A percentile compares a stretch with the other conserved stretches of the same genome.
Evolutionary conservation across 768 basidiomycete genomes (phyloP).

Genomic region (Lenzites betulinus): DNA sequence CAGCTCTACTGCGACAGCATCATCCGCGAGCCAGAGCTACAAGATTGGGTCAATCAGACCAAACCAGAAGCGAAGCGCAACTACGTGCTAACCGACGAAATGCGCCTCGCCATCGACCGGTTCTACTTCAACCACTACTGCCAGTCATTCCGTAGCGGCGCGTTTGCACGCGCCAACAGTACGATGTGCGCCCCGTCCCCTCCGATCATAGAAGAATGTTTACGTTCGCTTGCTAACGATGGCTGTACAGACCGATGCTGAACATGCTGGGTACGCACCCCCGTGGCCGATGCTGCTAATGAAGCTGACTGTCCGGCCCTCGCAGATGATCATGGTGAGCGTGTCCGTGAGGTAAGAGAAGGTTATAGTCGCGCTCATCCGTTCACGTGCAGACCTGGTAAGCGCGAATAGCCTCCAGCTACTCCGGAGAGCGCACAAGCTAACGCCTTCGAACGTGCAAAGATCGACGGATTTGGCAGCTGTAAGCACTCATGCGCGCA

Average conservation of each 20-base stretch:
- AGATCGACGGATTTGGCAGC: slow-evolving; percentile 86
- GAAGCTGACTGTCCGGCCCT: slow-evolving; percentile 7
- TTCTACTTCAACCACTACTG: slow-evolving; percentile 94
- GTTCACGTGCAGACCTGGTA: slow-evolving; percentile 42
- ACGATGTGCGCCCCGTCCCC: slow-evolving; percentile 64
- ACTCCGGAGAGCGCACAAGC: background rate
- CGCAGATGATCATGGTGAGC: slow-evolving; percentile 81
- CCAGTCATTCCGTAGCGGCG: slow-evolving; percentile 79
- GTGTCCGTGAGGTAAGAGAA: slow-evolving; percentile 4
- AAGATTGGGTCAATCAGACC: slow-evolving; percentile 74
- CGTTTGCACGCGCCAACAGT: slow-evolving; percentile 88
- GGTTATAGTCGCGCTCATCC: background rate
- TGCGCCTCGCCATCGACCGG: slow-evolving; percentile 75
- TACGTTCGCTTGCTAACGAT: slow-evolving; percentile 34
- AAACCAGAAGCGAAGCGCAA: slow-evolving; percentile 60
- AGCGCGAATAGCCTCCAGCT: slow-evolving; percentile 18
- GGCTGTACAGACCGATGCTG: slow-evolving; percentile 73
- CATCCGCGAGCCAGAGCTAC: slow-evolving; percentile 85
- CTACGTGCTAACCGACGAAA: slow-evolving; percentile 68
- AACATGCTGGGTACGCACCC: slow-evolving; percentile 73
- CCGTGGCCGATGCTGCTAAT: background rate
- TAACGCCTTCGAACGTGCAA: background rate
- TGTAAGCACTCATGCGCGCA: slow-evolving; percentile 48
- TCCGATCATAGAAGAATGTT: background rate
- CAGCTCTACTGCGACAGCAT: slow-evolving; percentile 87